Percentiles rank a stretch among this genome's conserved stretches.
Conservation (phyloP, 2,329 filamentous ascomycete genomes). For the Byssoonygena ceratinophila region DNA sequence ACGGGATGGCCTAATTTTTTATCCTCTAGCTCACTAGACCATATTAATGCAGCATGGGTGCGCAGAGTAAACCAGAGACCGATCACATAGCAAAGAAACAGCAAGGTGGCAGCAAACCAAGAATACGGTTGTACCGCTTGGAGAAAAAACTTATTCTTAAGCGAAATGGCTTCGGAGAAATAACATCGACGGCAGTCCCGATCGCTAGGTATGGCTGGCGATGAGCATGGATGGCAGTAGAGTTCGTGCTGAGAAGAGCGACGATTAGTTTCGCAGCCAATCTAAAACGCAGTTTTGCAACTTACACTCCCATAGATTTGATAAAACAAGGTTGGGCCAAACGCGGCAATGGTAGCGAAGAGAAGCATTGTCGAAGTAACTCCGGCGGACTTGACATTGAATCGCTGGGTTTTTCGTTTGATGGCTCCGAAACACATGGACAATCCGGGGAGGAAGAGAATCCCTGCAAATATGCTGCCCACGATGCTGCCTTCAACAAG, state of each 20-base stretch:
- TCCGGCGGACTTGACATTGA: slow-evolving; percentile 91
- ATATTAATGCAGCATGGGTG: slow-evolving; percentile 93
- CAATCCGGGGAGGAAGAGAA: slow-evolving; percentile 83
- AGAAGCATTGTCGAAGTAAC: slow-evolving; percentile 97
- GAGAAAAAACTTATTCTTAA: slow-evolving; percentile 79
- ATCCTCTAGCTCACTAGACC: slow-evolving; percentile 75
- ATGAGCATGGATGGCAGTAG: slow-evolving; percentile 60
- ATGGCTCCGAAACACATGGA: slow-evolving; percentile 99
- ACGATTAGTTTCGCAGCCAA: slow-evolving; percentile 27
- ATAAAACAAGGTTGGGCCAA: slow-evolving; percentile 93
- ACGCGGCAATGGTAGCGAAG: slow-evolving; percentile 90
- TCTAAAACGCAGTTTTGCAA: slow-evolving; percentile 16
- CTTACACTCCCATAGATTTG: slow-evolving; percentile 88
- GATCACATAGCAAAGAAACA: slow-evolving; percentile 89
- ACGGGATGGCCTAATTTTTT: slow-evolving; percentile 42
- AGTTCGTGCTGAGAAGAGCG: slow-evolving; percentile 59
- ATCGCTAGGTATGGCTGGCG: slow-evolving; percentile 23
- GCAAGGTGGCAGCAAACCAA: slow-evolving; percentile 70
- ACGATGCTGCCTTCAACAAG: slow-evolving; percentile 95
- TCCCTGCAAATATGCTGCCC: slow-evolving; percentile 93
- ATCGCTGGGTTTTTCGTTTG: slow-evolving; percentile 94
- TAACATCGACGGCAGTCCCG: slow-evolving; percentile 83
- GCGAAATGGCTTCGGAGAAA: slow-evolving; percentile 75
- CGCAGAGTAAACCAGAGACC: slow-evolving; percentile 90
- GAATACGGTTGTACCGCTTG: slow-evolving; percentile 89